Evolutionary conservation across 176 grass and related monocot genomes (phyloP).

Genomic region (Elymus sibiricus): DNA sequence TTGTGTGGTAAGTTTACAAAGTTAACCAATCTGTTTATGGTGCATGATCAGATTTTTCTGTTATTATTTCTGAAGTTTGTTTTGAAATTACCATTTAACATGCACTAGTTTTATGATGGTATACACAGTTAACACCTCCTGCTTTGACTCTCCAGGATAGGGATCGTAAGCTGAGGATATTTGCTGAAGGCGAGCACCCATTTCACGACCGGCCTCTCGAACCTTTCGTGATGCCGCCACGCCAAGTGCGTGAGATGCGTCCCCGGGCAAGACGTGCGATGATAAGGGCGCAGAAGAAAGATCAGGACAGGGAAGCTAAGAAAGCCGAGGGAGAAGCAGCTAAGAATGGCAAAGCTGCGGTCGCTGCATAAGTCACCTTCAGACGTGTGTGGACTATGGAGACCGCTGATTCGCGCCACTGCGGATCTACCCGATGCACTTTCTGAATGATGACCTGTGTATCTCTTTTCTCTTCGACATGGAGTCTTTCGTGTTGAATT

Average conservation of each 20-base stretch:
- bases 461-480: background rate
- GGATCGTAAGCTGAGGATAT: conserved; percentile 90
- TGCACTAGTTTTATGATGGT: background rate
- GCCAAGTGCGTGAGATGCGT: conserved; percentile 76
- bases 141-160: conserved; percentile 54
- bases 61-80: background rate
- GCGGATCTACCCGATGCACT: background rate
- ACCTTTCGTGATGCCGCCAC: conserved; percentile 68
- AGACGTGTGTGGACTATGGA: background rate
- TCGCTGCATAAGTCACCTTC: conserved; percentile 20
- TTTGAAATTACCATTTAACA: background rate
- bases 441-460: background rate
- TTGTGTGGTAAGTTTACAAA: background rate
- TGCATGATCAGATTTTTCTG: background rate
- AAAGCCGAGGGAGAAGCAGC: conserved; percentile 44
- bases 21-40: background rate
- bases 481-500: background rate
- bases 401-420: background rate
- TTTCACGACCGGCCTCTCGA: conserved; percentile 74
- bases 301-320: conserved; percentile 39
- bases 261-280: conserved; percentile 76
- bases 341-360: conserved; percentile 35
- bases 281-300: conserved; percentile 85
- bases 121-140: background rate
- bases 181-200: conserved; percentile 63